Conservation (phyloP, 2,329 filamentous ascomycete species). For the Fusarium tupiense region DNA sequence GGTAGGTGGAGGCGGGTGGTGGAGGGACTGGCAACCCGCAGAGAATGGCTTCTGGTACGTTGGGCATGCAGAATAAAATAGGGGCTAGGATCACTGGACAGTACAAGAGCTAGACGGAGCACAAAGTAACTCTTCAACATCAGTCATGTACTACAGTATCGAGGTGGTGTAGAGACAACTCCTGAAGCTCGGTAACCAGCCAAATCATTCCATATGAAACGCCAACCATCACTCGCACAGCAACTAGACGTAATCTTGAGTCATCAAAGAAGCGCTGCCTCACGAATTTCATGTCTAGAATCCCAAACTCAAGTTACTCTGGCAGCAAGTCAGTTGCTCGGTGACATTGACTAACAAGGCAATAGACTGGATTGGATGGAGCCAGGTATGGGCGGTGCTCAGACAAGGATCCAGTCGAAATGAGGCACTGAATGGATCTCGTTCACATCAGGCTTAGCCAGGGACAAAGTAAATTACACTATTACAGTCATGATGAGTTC, state of each 20-base stretch:
- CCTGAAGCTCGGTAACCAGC: conserved; percentile 15
- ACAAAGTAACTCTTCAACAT: not conserved
- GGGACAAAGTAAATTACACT: conserved; percentile 31
- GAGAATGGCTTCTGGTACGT: conserved; percentile 22
- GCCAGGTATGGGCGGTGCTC: conserved; percentile 19
- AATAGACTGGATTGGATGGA: conserved; percentile 22
- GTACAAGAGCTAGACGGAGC: not conserved
- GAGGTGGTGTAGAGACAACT: conserved; percentile 1
- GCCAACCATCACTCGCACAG: not conserved
- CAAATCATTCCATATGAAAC: conserved; percentile 15
- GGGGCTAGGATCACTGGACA: conserved; percentile 30
- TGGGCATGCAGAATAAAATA: conserved; percentile 43
- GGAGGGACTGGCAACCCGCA: conserved; percentile 21
- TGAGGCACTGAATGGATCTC: conserved; percentile 41
- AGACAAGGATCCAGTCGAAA: conserved; percentile 38
- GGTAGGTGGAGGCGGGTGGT: conserved; percentile 30
- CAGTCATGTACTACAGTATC: not conserved
- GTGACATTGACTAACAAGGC: conserved; percentile 25
- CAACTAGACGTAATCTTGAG: conserved; percentile 9
- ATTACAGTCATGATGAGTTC: conserved; percentile 32
- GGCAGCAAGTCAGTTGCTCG: conserved; percentile 20
- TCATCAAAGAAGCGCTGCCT: not conserved
- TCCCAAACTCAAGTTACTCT: not conserved
- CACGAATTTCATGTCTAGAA: conserved; percentile 2
- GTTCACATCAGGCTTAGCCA: conserved; percentile 38